Conservation (phyloP, 1,284 basidiomycete species). For the Irpex rosettiformis region DNA sequence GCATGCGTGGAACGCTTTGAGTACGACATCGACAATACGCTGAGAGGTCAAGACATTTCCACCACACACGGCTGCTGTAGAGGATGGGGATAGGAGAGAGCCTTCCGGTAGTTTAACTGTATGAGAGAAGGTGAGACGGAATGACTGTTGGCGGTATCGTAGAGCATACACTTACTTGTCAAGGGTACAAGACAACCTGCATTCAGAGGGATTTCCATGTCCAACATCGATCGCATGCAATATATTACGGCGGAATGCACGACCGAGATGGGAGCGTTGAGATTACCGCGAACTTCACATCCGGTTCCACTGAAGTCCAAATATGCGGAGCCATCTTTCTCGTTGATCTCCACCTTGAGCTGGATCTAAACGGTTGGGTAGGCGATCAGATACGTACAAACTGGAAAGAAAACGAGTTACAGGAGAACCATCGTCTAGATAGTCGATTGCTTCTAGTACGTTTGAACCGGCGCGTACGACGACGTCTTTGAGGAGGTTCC, state of each 20-base stretch:
- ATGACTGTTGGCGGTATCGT: background rate
- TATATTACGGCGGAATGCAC: conserved; percentile 95
- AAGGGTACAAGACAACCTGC: conserved; percentile 87
- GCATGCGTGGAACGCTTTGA: conserved; percentile 90
- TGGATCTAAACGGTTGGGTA: conserved; percentile 76
- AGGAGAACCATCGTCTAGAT: conserved; percentile 87
- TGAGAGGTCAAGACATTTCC: conserved; percentile 94
- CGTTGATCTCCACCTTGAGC: conserved; percentile 79
- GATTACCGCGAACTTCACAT: conserved; percentile 85
- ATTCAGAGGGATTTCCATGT: conserved; percentile 91
- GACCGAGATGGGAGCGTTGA: conserved; percentile 88
- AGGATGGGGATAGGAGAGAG: conserved; percentile 79
- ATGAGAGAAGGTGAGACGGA: conserved; percentile 6
- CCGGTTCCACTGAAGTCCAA: conserved; percentile 93
- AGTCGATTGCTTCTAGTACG: conserved; percentile 69
- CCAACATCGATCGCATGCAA: conserved; percentile 91
- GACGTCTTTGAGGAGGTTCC: conserved; percentile 80
- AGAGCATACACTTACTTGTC: conserved; percentile 45
- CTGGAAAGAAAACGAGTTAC: conserved; percentile 36
- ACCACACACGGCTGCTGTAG: conserved; percentile 87
- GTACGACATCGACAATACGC: conserved; percentile 91
- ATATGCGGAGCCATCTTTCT: conserved; percentile 73
- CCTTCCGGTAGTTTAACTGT: conserved; percentile 80
- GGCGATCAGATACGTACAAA: background rate
- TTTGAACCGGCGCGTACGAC: conserved; percentile 64